Conservation (phyloP, 441 rosid species). For the Hura crepitans region DNA sequence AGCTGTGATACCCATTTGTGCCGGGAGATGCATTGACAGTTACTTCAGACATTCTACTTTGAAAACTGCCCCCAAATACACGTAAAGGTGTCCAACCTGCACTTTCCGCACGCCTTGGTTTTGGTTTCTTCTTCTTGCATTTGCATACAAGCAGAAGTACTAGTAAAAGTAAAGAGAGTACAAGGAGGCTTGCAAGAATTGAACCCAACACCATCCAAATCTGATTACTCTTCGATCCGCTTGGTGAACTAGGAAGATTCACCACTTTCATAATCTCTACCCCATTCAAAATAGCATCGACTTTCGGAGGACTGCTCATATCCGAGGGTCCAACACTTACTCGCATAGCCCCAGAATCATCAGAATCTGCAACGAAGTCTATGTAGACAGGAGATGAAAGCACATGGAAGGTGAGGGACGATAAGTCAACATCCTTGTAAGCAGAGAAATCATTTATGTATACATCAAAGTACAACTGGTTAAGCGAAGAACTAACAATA, state of each 20-base stretch:
- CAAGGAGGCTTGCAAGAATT: no score
- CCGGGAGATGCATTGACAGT: no score
- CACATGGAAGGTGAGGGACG: slow-evolving; percentile 24
- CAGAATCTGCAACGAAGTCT: slow-evolving; percentile 52
- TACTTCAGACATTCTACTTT: slow-evolving; percentile 23
- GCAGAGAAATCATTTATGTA: slow-evolving; percentile 49
- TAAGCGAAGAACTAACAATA: slow-evolving; percentile 60
- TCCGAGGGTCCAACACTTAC: slow-evolving; percentile 69
- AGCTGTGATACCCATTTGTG: slow-evolving; percentile 20
- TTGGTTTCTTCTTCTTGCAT: no score
- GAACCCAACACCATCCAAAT: no score
- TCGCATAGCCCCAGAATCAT: slow-evolving; percentile 33
- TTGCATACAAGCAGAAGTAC: no score
- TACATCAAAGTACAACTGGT: slow-evolving; percentile 45
- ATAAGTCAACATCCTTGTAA: slow-evolving; percentile 50
- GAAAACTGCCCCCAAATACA: slow-evolving; percentile 28
- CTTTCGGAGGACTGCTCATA: slow-evolving; percentile 36
- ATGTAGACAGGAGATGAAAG: slow-evolving; percentile 68
- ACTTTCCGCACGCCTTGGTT: slow-evolving; percentile 21
- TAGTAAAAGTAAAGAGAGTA: no score
- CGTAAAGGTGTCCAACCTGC: slow-evolving; percentile 29
- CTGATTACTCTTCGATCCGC: no score
- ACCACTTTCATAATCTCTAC: slow-evolving; percentile 82
- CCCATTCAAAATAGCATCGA: slow-evolving; percentile 70
- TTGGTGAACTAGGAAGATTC: no score